A percentile compares a stretch with the other conserved stretches of the same genome.
Evolutionary conservation across 2,329 filamentous ascomycete species (phyloP).

Genomic region (Furcasterigmium furcatum): DNA sequence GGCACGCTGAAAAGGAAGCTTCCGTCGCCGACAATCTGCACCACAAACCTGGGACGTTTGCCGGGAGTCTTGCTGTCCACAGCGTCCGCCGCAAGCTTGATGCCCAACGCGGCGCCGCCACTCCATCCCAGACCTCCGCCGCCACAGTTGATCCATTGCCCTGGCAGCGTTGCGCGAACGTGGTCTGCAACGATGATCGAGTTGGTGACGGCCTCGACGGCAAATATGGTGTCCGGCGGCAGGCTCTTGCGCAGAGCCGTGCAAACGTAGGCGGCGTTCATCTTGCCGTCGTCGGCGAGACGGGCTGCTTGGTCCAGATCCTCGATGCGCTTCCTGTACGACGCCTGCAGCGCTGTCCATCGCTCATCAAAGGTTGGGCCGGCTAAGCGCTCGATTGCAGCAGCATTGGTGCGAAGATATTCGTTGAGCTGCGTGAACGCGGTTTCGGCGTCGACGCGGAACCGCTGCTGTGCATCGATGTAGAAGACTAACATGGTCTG

Average conservation of each 20-base stretch:
- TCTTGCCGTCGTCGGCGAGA: conserved; percentile 55
- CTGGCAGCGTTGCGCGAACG: conserved; percentile 54
- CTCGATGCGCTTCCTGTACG: conserved; percentile 56
- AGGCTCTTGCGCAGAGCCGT: conserved; percentile 28
- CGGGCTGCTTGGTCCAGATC: conserved; percentile 52
- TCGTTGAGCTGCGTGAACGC: conserved; percentile 67
- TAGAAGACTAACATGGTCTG: conserved; percentile 75
- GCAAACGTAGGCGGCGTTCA: conserved; percentile 24
- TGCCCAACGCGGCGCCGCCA: conserved; percentile 45
- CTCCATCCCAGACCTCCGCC: conserved; percentile 52
- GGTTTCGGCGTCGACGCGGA: conserved; percentile 60
- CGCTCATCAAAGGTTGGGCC: conserved; percentile 28
- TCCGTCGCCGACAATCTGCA: conserved; percentile 40
- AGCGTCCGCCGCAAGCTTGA: conserved; percentile 44
- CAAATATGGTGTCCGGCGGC: conserved; percentile 61
- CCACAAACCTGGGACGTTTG: conserved; percentile 34
- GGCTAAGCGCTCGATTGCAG: background rate
- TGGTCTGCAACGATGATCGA: conserved; percentile 65
- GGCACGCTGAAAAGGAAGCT: conserved; percentile 40
- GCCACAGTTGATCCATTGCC: conserved; percentile 50
- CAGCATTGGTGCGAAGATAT: conserved; percentile 41
- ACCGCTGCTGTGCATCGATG: conserved; percentile 60
- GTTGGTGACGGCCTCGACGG: conserved; percentile 72
- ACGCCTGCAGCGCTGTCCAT: conserved; percentile 51
- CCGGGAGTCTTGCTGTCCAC: conserved; percentile 22